Conservation (phyloP, 768 basidiomycete genomes). For the Rossbeevera mucosa region DNA sequence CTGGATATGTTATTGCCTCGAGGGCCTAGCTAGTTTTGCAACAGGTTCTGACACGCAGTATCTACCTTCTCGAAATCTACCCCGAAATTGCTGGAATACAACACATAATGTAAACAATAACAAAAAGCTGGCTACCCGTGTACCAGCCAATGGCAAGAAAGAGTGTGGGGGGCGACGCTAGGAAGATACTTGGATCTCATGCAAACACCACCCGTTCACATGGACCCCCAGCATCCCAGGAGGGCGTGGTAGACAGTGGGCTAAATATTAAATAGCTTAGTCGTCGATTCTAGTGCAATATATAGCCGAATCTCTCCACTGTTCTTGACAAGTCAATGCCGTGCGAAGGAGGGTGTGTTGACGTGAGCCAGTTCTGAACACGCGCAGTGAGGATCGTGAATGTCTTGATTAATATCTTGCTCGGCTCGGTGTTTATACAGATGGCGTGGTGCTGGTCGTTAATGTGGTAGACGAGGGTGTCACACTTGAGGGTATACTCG, state of each 20-base stretch:
- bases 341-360: constrained; percentile 7
- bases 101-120: constrained; percentile 25
- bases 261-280: constrained; percentile 24
- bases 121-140: constrained; percentile 12
- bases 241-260: constrained; percentile 9
- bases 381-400: constrained; percentile 8
- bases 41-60: background rate
- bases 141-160: constrained; percentile 10
- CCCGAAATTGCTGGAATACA: constrained; percentile 5
- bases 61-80: constrained; percentile 5
- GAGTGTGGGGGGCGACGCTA: constrained; percentile 2
- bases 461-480: constrained; percentile 17
- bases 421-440: constrained; percentile 14
- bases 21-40: background rate
- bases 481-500: constrained; percentile 14
- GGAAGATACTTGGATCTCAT: constrained; percentile 8
- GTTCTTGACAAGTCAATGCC: constrained; percentile 9
- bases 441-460: constrained; percentile 17
- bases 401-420: constrained; percentile 3
- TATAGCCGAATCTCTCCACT: constrained; percentile 20
- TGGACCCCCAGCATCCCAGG: constrained; percentile 9
- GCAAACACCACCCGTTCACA: constrained; percentile 15
- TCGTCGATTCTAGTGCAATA: constrained; percentile 18
- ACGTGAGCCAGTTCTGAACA: constrained; percentile 6
- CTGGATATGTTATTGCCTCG: background rate